These are phyloP conservation scores for Neoboletus brunneissimus DNA, from an alignment of 768 basidiomycete species.

Conservation along the genomic window DNA sequence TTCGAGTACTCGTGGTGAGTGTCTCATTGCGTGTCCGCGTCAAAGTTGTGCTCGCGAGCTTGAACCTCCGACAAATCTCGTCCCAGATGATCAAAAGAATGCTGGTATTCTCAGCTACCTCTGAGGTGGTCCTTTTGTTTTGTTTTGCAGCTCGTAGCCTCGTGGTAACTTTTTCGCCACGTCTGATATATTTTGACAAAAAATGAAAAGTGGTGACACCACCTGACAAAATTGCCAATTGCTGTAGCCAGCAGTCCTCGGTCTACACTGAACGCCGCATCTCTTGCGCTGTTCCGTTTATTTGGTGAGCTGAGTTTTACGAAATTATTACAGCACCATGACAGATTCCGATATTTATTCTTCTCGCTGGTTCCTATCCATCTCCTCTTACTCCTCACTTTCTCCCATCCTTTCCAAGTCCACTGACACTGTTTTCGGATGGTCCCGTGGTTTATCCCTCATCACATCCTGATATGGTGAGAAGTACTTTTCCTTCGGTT, in stretches of 20 bases:
- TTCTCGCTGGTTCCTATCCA: constrained; percentile 13
- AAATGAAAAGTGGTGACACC: constrained; percentile 5
- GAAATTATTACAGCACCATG: constrained; percentile 31
- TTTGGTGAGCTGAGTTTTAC: constrained; percentile 29
- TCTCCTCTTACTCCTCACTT: not conserved
- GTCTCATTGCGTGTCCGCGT: constrained; percentile 5
- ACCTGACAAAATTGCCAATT: constrained; percentile 21
- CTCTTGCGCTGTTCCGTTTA: constrained; percentile 16
- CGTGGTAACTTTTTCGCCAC: not conserved
- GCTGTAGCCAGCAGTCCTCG: constrained; percentile 11
- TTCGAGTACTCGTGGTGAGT: constrained; percentile 3
- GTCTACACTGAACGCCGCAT: constrained; percentile 11
- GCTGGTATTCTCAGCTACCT: not conserved
- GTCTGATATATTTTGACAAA: constrained; percentile 10
- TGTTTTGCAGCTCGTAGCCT: not conserved
- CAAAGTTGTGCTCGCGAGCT: not conserved
- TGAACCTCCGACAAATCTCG: not conserved
- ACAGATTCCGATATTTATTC: constrained; percentile 13
- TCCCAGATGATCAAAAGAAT: not conserved
- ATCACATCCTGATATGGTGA: not conserved
- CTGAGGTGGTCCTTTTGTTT: not conserved
- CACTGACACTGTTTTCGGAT: not conserved
- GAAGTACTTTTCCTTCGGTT: not conserved
- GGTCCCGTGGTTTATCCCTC: not conserved
- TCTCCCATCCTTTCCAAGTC: constrained; percentile 4